These are phyloP conservation scores for Penicillium parvum DNA, from an alignment of 495 filamentous ascomycete genomes.

Conservation along the genomic window DNA sequence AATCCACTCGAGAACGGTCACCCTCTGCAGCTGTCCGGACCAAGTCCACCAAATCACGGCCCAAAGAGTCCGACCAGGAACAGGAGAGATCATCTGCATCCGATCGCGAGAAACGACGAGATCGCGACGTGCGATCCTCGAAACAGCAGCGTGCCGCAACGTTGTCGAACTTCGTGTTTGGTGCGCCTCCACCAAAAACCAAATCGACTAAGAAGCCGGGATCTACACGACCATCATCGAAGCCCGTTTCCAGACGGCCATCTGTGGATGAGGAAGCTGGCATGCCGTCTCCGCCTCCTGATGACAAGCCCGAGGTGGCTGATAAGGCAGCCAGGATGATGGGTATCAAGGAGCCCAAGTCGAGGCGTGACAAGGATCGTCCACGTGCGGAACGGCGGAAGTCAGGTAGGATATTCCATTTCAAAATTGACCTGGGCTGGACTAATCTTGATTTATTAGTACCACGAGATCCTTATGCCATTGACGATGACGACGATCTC, in stretches of 20 bases:
- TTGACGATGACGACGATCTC: slow-evolving; percentile 57
- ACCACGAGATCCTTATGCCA: slow-evolving; percentile 53
- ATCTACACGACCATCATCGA: slow-evolving; percentile 26
- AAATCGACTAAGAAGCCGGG: slow-evolving; percentile 45
- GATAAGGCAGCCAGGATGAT: slow-evolving; percentile 59
- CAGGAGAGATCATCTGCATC: slow-evolving; percentile 51
- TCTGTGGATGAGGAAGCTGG: slow-evolving; percentile 45
- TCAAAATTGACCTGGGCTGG: not conserved
- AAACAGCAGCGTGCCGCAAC: slow-evolving; percentile 44
- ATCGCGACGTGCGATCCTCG: slow-evolving; percentile 34
- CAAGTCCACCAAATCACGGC: slow-evolving; percentile 43
- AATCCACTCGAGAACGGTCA: slow-evolving; percentile 14
- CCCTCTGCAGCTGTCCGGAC: slow-evolving; percentile 41
- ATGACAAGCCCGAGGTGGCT: slow-evolving; percentile 43
- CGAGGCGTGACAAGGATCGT: slow-evolving; percentile 27
- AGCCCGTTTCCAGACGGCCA: slow-evolving; percentile 40
- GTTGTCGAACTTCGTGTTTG: slow-evolving; percentile 52
- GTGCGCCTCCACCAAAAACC: slow-evolving; percentile 42
- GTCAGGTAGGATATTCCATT: slow-evolving; percentile 30
- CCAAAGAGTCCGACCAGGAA: slow-evolving; percentile 46
- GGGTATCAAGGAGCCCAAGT: slow-evolving; percentile 42
- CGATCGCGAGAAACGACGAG: slow-evolving; percentile 48
- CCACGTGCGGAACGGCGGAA: slow-evolving; percentile 33
- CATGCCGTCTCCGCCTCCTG: slow-evolving; percentile 51
- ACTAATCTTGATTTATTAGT: slow-evolving; percentile 21